Evolutionary conservation across 352 stramenopile species (phyloP).

Genomic region (Aphanomyces astaci): DNA sequence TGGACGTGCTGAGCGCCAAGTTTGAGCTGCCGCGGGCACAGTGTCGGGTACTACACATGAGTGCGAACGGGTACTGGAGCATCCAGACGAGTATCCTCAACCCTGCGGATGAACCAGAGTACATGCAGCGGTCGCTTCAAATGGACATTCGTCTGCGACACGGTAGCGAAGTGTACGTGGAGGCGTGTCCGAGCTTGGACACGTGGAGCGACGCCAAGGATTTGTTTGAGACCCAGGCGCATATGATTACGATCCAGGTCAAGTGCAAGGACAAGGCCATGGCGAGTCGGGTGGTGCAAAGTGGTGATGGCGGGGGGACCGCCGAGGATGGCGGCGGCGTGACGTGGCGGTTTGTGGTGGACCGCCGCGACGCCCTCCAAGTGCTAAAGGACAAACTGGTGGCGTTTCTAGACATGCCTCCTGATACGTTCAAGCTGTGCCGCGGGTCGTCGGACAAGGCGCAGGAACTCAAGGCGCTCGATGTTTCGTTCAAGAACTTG

Average conservation of each 20-base stretch:
- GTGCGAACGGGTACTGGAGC: constrained; percentile 49
- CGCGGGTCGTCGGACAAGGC: constrained; percentile 55
- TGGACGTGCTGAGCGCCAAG: constrained; percentile 40
- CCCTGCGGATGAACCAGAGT: constrained; percentile 34
- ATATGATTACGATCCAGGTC: constrained; percentile 72
- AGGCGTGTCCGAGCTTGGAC: constrained; percentile 49
- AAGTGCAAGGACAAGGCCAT: constrained; percentile 30
- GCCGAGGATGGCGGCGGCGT: too few relatives aligned
- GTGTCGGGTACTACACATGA: constrained; percentile 65
- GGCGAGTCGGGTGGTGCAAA: neutral
- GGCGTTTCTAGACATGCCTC: constrained; percentile 34
- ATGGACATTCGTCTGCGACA: constrained; percentile 62
- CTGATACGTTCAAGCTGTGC: constrained; percentile 67
- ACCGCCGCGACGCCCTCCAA: constrained; percentile 57
- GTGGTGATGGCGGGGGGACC: too few relatives aligned
- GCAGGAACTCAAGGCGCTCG: constrained; percentile 74
- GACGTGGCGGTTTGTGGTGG: constrained; percentile 52
- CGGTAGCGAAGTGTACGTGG: constrained; percentile 64
- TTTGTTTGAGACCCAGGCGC: constrained; percentile 67
- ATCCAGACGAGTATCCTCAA: constrained; percentile 64
- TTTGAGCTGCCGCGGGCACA: constrained; percentile 38
- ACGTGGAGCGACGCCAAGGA: constrained; percentile 43
- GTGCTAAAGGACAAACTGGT: constrained; percentile 53
- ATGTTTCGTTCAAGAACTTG: constrained; percentile 66
- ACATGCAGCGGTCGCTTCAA: constrained; percentile 37